Conservation (phyloP, 2,329 filamentous ascomycete species). For the Orbilia brochopaga region DNA sequence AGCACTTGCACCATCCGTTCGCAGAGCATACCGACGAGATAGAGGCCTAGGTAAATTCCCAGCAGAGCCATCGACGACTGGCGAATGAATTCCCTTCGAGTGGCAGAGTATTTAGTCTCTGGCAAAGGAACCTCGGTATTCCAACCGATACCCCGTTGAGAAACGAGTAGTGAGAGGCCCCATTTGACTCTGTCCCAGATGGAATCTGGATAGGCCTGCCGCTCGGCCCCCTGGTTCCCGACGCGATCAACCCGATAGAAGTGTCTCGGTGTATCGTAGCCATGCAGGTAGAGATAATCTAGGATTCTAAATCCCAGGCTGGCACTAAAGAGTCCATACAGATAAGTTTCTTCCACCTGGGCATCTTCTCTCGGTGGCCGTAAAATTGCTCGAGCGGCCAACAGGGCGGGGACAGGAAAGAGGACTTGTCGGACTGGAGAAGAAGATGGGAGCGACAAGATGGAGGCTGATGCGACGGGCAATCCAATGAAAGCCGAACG, state of each 20-base stretch:
- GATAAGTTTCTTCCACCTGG: slow-evolving; percentile 25
- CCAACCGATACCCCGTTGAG: slow-evolving; percentile 44
- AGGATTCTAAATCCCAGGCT: slow-evolving; percentile 18
- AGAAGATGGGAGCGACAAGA: slow-evolving; percentile 22
- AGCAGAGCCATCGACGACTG: slow-evolving; percentile 8
- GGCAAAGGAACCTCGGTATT: slow-evolving; percentile 33
- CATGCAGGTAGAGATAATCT: slow-evolving; percentile 37
- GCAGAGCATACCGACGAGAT: slow-evolving; percentile 8
- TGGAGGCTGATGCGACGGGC: slow-evolving; percentile 3
- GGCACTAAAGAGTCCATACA: slow-evolving; percentile 21
- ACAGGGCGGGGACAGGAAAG: slow-evolving; percentile 19
- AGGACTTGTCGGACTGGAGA: slow-evolving; percentile 25
- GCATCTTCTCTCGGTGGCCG: slow-evolving; percentile 18
- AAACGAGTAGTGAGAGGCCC: slow-evolving; percentile 18
- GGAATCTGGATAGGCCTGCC: slow-evolving; percentile 15
- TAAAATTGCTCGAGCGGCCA: slow-evolving; percentile 12
- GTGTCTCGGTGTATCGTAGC: slow-evolving; percentile 29
- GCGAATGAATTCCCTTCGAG: slow-evolving; percentile 9
- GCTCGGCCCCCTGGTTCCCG: background rate
- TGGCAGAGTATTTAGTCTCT: slow-evolving; percentile 2
- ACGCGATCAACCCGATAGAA: slow-evolving; percentile 19
- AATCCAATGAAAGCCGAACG: slow-evolving; percentile 27
- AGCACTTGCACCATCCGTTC: slow-evolving; percentile 18
- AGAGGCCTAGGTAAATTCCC: slow-evolving; percentile 25
- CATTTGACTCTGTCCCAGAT: slow-evolving; percentile 11